phyloP scores from a whole-genome alignment of 2,329 filamentous ascomycete genomes.

The Cercospora citrullina region DNA sequence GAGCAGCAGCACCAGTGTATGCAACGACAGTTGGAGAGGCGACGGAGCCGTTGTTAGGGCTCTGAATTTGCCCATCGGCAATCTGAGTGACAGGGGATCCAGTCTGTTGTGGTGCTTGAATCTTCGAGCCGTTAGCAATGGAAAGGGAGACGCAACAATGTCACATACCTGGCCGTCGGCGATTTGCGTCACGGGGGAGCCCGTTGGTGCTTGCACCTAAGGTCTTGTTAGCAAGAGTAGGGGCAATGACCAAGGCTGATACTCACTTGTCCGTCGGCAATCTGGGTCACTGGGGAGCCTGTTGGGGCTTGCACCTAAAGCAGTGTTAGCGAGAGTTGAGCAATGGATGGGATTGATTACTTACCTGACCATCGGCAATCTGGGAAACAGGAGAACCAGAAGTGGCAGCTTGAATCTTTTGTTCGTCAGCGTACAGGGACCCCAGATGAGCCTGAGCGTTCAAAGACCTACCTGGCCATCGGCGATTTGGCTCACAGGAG shows the following conservation, averaged over 20 bases:
- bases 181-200: slow-evolving; percentile 23
- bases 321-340: too few relatives aligned
- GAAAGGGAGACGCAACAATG: too few relatives aligned
- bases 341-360: neutral
- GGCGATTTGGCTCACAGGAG: slow-evolving; percentile 33
- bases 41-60: slow-evolving; percentile 23
- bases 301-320: slow-evolving; percentile 34
- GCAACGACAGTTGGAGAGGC: slow-evolving; percentile 20
- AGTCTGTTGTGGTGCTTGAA: slow-evolving; percentile 30
- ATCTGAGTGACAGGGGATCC: slow-evolving; percentile 23
- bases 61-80: slow-evolving; percentile 28
- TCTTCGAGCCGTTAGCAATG: too few relatives aligned
- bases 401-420: slow-evolving; percentile 17
- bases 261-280: slow-evolving; percentile 32
- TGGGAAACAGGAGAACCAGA: slow-evolving; percentile 29
- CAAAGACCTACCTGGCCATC: slow-evolving; percentile 26
- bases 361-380: neutral
- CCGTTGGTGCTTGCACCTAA: slow-evolving; percentile 6
- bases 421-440: slow-evolving; percentile 32
- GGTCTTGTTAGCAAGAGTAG: too few relatives aligned
- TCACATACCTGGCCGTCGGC: neutral
- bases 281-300: slow-evolving; percentile 30
- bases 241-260: neutral
- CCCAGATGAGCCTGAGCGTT: neutral
- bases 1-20: slow-evolving; percentile 38